These are phyloP conservation scores for Agrocybe praecox DNA, from an alignment of 768 basidiomycete species.

Conservation along the genomic window DNA sequence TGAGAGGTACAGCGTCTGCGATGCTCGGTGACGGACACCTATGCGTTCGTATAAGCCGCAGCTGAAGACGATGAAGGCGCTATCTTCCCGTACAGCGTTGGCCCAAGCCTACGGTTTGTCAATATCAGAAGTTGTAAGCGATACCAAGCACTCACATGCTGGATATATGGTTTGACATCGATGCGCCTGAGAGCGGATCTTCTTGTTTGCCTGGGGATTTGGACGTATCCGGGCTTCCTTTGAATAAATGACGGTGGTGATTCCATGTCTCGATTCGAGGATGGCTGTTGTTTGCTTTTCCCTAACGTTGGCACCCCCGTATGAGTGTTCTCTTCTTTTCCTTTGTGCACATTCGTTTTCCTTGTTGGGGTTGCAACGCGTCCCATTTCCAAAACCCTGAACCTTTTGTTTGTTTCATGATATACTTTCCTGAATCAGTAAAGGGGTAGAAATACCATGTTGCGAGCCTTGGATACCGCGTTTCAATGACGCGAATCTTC, in stretches of 20 bases:
- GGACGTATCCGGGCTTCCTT: background rate
- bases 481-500: background rate
- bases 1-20: constrained; percentile 4
- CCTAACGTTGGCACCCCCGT: no score
- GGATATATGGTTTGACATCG: constrained; percentile 1
- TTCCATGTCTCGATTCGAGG: background rate
- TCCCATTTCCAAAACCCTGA: background rate
- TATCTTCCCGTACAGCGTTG: background rate
- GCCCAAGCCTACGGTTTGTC: constrained; percentile 3
- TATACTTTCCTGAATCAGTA: background rate
- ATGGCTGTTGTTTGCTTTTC: background rate
- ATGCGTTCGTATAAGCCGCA: constrained; percentile 10
- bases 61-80: constrained; percentile 7
- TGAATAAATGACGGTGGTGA: background rate
- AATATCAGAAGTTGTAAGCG: background rate
- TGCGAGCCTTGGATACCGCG: background rate
- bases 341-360: no score
- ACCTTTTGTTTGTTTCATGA: background rate
- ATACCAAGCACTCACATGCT: background rate
- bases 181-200: background rate
- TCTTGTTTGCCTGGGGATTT: background rate
- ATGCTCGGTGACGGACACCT: constrained; percentile 6
- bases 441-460: background rate
- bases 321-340: background rate
- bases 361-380: no score